Percentiles rank a stretch among this genome's conserved stretches.
phyloP scores from a whole-genome alignment of 2,329 filamentous ascomycete genomes.

The Diatrype stigma region DNA sequence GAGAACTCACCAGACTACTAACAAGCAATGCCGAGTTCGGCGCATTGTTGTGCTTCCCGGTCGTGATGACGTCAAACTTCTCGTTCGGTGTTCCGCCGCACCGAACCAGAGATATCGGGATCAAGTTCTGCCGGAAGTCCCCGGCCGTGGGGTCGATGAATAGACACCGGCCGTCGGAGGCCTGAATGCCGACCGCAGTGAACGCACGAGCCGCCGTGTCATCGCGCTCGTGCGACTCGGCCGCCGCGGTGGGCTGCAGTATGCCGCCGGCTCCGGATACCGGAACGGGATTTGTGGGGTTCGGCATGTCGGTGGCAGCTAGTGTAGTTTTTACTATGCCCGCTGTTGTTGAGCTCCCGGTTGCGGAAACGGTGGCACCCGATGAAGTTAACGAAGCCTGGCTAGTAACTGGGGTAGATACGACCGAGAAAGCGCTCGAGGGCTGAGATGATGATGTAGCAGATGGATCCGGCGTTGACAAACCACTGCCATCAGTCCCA shows the following conservation, averaged over 20 bases:
- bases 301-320: slow-evolving; percentile 17
- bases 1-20: slow-evolving; percentile 37
- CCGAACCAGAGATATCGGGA: slow-evolving; percentile 41
- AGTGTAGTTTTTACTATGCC: neutral
- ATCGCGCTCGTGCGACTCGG: slow-evolving; percentile 45
- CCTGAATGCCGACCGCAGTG: slow-evolving; percentile 40
- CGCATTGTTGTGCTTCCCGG: slow-evolving; percentile 45
- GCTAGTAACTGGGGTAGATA: neutral
- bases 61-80: slow-evolving; percentile 48
- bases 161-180: slow-evolving; percentile 46
- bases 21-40: slow-evolving; percentile 39
- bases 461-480: neutral
- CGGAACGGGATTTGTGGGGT: slow-evolving; percentile 39
- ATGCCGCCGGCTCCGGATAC: slow-evolving; percentile 48
- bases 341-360: slow-evolving; percentile 1
- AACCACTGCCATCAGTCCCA: slow-evolving; percentile 3
- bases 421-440: neutral
- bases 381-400: neutral
- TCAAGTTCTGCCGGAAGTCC: slow-evolving; percentile 51
- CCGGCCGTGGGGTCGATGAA: slow-evolving; percentile 48
- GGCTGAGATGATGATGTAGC: neutral
- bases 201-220: slow-evolving; percentile 43
- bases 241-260: slow-evolving; percentile 45
- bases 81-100: slow-evolving; percentile 43
- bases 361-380: neutral